Evolutionary conservation across 73 alveolate genomes (phyloP).

Genomic region (Paramecium primaurelia): DNA sequence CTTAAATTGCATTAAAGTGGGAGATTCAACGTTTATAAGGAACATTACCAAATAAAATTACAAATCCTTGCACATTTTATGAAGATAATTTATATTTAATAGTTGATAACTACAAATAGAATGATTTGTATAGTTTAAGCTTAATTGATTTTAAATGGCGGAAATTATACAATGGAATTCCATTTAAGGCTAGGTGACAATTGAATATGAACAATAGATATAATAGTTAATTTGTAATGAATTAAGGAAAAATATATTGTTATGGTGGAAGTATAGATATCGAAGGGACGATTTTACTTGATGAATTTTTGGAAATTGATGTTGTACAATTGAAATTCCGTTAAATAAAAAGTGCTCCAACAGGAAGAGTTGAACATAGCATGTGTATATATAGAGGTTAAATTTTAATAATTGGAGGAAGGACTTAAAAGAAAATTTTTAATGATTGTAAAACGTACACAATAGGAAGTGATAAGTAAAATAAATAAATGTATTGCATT

Average conservation of each 20-base stretch:
- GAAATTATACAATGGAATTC: neutral
- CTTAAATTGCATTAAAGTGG: neutral
- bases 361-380: slow-evolving; percentile 31
- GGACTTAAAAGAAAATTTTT: slow-evolving; percentile 31
- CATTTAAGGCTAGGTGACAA: slow-evolving; percentile 45
- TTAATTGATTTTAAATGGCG: slow-evolving; percentile 21
- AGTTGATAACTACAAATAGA: neutral
- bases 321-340: neutral
- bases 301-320: slow-evolving; percentile 20
- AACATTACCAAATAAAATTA: neutral
- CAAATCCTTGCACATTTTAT: neutral
- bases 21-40: neutral
- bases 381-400: slow-evolving; percentile 29
- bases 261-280: slow-evolving; percentile 33
- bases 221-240: slow-evolving; percentile 10
- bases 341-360: slow-evolving; percentile 11
- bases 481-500: neutral
- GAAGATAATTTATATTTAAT: slow-evolving; percentile 1
- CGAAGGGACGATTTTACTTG: slow-evolving; percentile 12
- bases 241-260: slow-evolving; percentile 33
- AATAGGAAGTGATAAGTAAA: neutral
- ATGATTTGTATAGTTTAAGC: slow-evolving; percentile 5
- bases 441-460: slow-evolving; percentile 12
- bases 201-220: neutral
- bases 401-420: neutral